A percentile compares a stretch with the other conserved stretches of the same genome.
Conservation (phyloP, 441 rosid genomes). For the Populus tomentosa region DNA sequence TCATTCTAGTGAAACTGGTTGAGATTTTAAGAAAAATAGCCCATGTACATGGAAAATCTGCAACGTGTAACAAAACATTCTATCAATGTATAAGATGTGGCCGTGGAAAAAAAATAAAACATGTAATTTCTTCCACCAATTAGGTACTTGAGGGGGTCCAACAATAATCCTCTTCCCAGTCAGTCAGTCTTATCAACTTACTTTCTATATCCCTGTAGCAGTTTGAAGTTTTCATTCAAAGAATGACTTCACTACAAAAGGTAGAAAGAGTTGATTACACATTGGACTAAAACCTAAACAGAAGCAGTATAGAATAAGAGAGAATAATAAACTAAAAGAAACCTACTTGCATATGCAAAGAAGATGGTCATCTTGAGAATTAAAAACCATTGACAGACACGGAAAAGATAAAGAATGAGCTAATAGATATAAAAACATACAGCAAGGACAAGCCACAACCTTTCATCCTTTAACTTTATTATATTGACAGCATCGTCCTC, state of each 20-base stretch:
- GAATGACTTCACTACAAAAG: not conserved
- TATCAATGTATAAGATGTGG: not conserved
- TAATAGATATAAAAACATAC: not conserved
- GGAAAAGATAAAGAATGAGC: not conserved
- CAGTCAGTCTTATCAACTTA: too few relatives aligned
- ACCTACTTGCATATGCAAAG: too few relatives aligned
- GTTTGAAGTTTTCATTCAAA: not conserved
- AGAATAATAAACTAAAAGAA: too few relatives aligned
- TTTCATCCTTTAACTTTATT: conserved; percentile 81
- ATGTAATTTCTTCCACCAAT: not conserved
- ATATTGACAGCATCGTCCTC: conserved; percentile 98
- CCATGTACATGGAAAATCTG: too few relatives aligned
- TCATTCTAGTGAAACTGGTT: too few relatives aligned
- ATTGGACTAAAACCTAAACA: too few relatives aligned
- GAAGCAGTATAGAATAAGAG: too few relatives aligned
- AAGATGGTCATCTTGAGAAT: not conserved
- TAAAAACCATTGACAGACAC: not conserved
- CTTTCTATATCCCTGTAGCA: not conserved
- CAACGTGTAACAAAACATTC: too few relatives aligned
- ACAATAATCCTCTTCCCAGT: too few relatives aligned
- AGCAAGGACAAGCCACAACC: conserved; percentile 44
- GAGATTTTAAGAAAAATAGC: too few relatives aligned
- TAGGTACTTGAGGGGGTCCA: too few relatives aligned
- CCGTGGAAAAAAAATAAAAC: too few relatives aligned
- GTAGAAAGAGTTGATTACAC: not conserved